Base-by-base conservation (phyloP, 2,329 filamentous ascomycete species). In the Coleophoma crateriformis region DNA sequence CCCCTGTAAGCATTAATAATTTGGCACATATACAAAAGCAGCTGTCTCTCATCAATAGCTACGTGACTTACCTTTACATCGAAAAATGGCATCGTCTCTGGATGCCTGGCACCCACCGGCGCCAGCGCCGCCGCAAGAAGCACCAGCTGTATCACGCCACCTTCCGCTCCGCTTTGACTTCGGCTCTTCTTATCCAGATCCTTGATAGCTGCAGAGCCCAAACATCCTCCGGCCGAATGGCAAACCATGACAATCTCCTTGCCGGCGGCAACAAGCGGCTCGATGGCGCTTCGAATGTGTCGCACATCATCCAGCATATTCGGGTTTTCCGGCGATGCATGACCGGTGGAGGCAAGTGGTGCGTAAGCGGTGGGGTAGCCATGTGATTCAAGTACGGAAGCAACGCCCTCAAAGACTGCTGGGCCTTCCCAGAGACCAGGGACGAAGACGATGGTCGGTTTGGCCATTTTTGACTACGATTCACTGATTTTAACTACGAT, bases 341-440 rank as follows among this genome's bases (percentile, higher is more conserved):
- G 53, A 6, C 61, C 61, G 7, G 58, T 63, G 46, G 54, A 58
- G 13, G 39, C 38, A 4, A 60, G 49, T 5, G 45, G n/a, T 8
- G 40, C 46, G 4, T 47, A 35, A 11, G 33, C n/a, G 6, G 49
- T 50, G 14, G 35, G 17, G 34, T 50, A 50, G 17, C 46, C 48
- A 19, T 35, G 37, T 10, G 45, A n/a, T 38, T 43, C 15, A 15
- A 59, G 50, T 14, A 42, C 17, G 7, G 19, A 41, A n/a, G 43
- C 20, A 12, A 64, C 40, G 8, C 39, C 35, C 7, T 40, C 38
- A 47, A 53, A 63, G 4, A 54, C 45, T 1, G 37, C 39, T 12
- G 61, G 49, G 2, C 60, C 60, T 54, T 62, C 58, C 57, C 57
- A 64, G 37, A 58, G 46, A 13, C 61, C 59, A 4, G 61, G 57